Base-by-base conservation (phyloP, 2,329 filamentous ascomycete genomes). In the Fusarium equiseti region DNA sequence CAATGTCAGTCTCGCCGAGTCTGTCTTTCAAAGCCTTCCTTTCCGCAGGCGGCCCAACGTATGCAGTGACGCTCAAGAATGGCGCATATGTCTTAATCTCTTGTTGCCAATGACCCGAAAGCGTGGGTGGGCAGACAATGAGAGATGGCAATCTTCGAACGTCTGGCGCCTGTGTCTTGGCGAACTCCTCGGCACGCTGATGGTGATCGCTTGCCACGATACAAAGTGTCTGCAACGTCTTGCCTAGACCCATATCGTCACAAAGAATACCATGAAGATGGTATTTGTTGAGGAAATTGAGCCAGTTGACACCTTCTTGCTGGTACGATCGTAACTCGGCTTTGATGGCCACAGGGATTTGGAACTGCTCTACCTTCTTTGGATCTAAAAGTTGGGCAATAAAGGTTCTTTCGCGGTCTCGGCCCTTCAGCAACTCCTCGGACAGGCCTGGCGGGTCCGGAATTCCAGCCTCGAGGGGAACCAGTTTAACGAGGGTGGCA, bases 151-250 rank as follows among this genome's bases (percentile, higher is more conserved):
- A 83, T 59, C 88, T 91, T 63, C 94, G 89, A 55, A 89, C 88
- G 77, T 99, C 96, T 1, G 89, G 86, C 29, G 93, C 90, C 49
- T 91, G 88, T 0, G 95, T 97, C 81, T 92, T 94, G 29, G 90
- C 90, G 78, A 91, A 98, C 77, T 98, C 94, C 77, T 98, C 93
- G 1, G 93, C 94, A 66, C 96, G 91, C 77, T 97, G 86, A 79
- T 99, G 95, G 78, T 99, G 96, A 78, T 99, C 96, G 81, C 95
- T 98, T 12, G 96, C 95, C 45, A 99, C 95, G 76, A 99, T 99
- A 80, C 96, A 99, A 24, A 99, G 89, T 0, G 97, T 99, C 80
- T 99, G 96, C 13, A 99, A 84, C 2, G 96, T 99, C 83, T 99
- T 99, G 52, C 96, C 96, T 29, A 99, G 91, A 77, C 96, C 96